Percentiles rank a stretch among this genome's conserved stretches.
These are phyloP conservation scores for Parasitella parasitica DNA, from an alignment of 371 early-diverging fungal genomes.

Conservation along the genomic window DNA sequence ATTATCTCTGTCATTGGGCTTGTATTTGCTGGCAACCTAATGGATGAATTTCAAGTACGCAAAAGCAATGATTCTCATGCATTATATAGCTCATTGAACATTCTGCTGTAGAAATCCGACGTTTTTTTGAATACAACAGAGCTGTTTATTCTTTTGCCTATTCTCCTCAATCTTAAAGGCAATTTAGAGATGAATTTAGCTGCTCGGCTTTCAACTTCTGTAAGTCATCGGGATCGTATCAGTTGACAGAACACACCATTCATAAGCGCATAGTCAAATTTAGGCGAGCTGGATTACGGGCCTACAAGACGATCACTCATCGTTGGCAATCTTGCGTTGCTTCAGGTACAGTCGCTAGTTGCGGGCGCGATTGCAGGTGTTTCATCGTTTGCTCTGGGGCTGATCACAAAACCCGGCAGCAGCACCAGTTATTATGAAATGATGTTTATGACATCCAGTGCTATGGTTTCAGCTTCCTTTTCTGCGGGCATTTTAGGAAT, in stretches of 20 bases:
- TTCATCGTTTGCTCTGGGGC: conserved; percentile 62
- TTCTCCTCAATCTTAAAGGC: conserved; percentile 83
- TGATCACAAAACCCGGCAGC: conserved; percentile 53
- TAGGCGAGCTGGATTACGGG: conserved; percentile 62
- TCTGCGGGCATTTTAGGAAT: conserved; percentile 72
- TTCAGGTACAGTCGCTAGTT: conserved; percentile 71
- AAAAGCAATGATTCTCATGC: not conserved
- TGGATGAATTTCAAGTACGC: conserved; percentile 66
- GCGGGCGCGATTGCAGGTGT: conserved; percentile 71
- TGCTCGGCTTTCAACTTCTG: conserved; percentile 77
- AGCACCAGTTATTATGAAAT: conserved; percentile 52
- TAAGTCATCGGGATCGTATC: conserved; percentile 27
- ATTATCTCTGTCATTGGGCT: conserved; percentile 73
- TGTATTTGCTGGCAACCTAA: conserved; percentile 67
- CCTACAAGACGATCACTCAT: conserved; percentile 52
- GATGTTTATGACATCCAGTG: conserved; percentile 65
- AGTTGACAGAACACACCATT: not conserved
- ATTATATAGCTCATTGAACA: not conserved
- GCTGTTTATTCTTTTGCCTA: conserved; percentile 82
- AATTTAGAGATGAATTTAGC: conserved; percentile 89
- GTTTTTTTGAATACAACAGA: conserved; percentile 71
- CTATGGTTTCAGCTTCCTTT: conserved; percentile 70
- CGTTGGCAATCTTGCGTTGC: conserved; percentile 65
- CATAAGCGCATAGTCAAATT: conserved; percentile 50
- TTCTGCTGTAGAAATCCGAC: conserved; percentile 52